phyloP scores from a whole-genome alignment of 2,329 filamentous ascomycete genomes.

The Acrocalymma vagum region DNA sequence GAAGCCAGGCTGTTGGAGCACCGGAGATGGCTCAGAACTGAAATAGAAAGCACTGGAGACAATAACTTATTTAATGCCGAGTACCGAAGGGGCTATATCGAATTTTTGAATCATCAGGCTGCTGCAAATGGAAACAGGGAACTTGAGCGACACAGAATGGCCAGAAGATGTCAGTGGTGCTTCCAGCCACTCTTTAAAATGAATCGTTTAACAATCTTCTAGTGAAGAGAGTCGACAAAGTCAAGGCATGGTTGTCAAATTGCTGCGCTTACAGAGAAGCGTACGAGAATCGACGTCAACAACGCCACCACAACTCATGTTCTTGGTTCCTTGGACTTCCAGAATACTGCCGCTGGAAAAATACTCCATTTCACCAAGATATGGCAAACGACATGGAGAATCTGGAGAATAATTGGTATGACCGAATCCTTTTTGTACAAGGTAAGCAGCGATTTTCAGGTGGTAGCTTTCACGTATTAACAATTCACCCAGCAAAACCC shows the following conservation, averaged over 20 bases:
- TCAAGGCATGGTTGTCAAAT: conserved; percentile 34
- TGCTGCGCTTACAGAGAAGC: conserved; percentile 15
- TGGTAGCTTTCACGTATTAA: conserved; percentile 7
- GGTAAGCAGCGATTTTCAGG: conserved; percentile 19
- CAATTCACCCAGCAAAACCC: conserved; percentile 25
- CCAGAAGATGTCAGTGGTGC: conserved; percentile 24
- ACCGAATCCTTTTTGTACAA: conserved; percentile 40
- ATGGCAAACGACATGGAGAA: conserved; percentile 25
- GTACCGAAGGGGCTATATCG: conserved; percentile 28
- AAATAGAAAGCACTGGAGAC: conserved; percentile 22
- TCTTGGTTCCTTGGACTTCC: conserved; percentile 33
- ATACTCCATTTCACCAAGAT: conserved; percentile 22
- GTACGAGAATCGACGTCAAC: conserved; percentile 15
- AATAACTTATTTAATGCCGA: conserved; percentile 25
- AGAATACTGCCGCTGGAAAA: conserved; percentile 35
- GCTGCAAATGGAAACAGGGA: conserved; percentile 13
- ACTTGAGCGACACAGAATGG: conserved; percentile 27
- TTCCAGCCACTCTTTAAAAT: not conserved
- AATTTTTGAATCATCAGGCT: conserved; percentile 23
- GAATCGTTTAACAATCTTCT: conserved; percentile 5
- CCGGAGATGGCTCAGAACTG: conserved; percentile 34
- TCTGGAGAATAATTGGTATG: conserved; percentile 30
- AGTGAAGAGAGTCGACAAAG: conserved; percentile 35
- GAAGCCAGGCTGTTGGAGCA: conserved; percentile 30
- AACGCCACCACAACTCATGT: conserved; percentile 25